Evolutionary conservation across 1,284 basidiomycete genomes (phyloP).

Genomic region (Ganoderma meredithae): DNA sequence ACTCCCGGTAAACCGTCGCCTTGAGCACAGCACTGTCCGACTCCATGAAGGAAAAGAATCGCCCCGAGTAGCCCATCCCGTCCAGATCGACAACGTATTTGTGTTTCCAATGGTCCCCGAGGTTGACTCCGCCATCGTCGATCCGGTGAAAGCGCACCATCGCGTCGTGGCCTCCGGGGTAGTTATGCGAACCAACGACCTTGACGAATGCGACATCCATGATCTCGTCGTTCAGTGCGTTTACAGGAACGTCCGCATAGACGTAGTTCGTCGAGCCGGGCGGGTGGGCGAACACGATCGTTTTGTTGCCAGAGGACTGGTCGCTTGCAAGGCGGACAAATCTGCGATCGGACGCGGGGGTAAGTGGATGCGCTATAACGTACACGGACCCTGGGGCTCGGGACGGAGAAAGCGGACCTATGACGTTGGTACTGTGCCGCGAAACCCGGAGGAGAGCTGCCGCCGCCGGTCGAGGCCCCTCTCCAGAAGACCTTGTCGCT

Average conservation of each 20-base stretch:
- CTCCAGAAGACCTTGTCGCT: slow-evolving; percentile 82
- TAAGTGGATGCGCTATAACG: slow-evolving; percentile 6
- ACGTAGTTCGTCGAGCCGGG: slow-evolving; percentile 65
- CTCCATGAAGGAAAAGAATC: slow-evolving; percentile 88
- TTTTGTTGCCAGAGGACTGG: slow-evolving; percentile 60
- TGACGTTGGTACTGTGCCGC: slow-evolving; percentile 89
- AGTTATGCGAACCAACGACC: slow-evolving; percentile 69
- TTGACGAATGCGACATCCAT: slow-evolving; percentile 93
- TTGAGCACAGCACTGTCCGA: slow-evolving; percentile 91
- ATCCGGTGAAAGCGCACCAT: slow-evolving; percentile 78
- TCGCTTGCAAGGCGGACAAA: slow-evolving; percentile 84
- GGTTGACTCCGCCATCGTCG: slow-evolving; percentile 75
- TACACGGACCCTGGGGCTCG: neutral
- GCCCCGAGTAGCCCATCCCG: slow-evolving; percentile 93
- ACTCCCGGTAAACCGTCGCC: slow-evolving; percentile 90
- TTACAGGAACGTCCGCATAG: slow-evolving; percentile 67
- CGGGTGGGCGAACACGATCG: slow-evolving; percentile 81
- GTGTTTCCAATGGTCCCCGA: slow-evolving; percentile 91
- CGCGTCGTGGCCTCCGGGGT: slow-evolving; percentile 83
- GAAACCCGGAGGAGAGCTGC: slow-evolving; percentile 87
- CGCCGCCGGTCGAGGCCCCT: slow-evolving; percentile 92
- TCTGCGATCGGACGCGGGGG: slow-evolving; percentile 45
- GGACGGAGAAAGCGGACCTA: slow-evolving; percentile 53
- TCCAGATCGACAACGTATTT: slow-evolving; percentile 94
- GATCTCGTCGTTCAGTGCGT: slow-evolving; percentile 77